Evolutionary conservation across 2,329 filamentous ascomycete species (phyloP), one percentile per base, ranked within the genome.

Genomic region (Aureobasidium uvarum): DNA sequence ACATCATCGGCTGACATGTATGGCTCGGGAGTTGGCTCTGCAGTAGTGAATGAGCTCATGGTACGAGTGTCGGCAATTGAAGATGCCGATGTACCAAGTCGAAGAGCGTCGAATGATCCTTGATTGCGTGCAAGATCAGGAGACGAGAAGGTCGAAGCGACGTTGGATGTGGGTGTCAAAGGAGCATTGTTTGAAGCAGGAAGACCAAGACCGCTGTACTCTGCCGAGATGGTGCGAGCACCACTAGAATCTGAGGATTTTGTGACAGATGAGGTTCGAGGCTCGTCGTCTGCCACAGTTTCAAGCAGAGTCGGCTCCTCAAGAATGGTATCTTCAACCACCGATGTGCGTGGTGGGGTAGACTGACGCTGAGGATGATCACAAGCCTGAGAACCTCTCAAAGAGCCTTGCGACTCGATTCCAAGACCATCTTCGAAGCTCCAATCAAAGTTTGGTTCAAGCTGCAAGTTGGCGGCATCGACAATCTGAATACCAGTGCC

Each of bases 1-100:
- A 91, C 86, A 70, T 91, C 89, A 68, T 90, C 88, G 38, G 87
- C 82, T 0, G 90, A 93, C 41, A 89, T 84, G 54, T 89, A 86
- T 13, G 84, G 79, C 71, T 92, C 89, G 0, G 89, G 89, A 0
- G 88, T 88, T 23, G 88, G 89, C 69, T 92, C 89, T 62, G 89
- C 89, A 75, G 91, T 84, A 6, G 90, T 80, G 38, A 90, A 79
- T 2, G 89, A 91, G 66, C 87, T 86, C 73, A 90, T 88, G 43
- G 82, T 85, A 66, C 86, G 88, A 69, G 89, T 89, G 68, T 92
- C 90, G 0, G 85, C 84, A 50, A 89, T 80, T 0, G 89, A 92
- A 1, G 90, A 93, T 6, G 89, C 86, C 2, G 90, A 87, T 1
- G 90, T 92, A 6, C 89, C 90, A 33, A 92, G 84, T 23, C 88